phyloP scores from a whole-genome alignment of 306 rosid species.

The Quercus berberidifolia region DNA sequence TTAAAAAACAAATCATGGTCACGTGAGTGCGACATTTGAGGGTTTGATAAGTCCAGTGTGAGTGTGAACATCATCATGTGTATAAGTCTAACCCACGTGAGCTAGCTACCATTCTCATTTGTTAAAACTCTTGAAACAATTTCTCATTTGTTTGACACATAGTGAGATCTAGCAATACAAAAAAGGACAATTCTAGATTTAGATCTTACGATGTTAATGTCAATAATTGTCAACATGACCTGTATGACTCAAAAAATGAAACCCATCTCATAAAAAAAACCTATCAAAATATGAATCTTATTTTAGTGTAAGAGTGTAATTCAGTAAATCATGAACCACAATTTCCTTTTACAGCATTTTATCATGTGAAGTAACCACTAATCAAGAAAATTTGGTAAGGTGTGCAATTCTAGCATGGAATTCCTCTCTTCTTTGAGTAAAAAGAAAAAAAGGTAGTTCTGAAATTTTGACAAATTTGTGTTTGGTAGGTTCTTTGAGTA shows the following conservation, averaged over 20 bases:
- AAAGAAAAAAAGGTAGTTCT: not conserved
- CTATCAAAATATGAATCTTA: too few species aligned
- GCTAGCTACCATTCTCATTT: not conserved
- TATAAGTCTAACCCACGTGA: not conserved
- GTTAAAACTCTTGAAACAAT: too few species aligned
- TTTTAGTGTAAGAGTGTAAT: too few species aligned
- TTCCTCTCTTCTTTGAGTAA: not conserved
- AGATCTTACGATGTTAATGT: not conserved
- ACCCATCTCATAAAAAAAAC: not conserved
- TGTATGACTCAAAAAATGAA: not conserved
- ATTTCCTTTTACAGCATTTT: too few species aligned
- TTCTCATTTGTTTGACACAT: too few species aligned
- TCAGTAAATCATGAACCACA: too few species aligned
- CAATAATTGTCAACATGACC: not conserved
- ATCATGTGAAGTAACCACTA: too few species aligned
- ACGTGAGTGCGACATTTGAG: conserved; percentile 13
- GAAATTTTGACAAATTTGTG: not conserved
- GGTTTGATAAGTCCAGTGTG: not conserved
- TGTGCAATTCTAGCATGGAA: not conserved
- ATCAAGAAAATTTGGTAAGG: too few species aligned
- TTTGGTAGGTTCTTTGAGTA: not conserved
- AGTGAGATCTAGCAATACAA: not conserved
- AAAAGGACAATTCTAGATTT: not conserved
- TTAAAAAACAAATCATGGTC: not conserved
- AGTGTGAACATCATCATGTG: not conserved